Base-by-base conservation (phyloP, 306 rosid species). In the Cucurbita moschata region DNA sequence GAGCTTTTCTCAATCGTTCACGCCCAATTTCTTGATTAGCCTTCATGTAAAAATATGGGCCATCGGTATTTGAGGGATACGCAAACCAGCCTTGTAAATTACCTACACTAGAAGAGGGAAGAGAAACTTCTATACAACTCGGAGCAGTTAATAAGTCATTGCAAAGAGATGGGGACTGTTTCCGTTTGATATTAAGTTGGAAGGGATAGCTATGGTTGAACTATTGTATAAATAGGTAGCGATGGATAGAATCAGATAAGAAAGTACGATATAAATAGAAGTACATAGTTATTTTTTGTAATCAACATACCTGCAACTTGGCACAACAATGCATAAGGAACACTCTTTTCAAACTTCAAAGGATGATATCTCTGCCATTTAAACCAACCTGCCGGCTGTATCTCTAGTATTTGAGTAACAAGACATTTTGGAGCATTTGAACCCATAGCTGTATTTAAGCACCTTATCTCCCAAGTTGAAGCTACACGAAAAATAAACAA, bases 381-480 rank as follows among this genome's bases (percentile, higher is more conserved):
- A 67, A 66, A 49, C 98, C 98, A 94, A 52, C 85, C 79, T 56
- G 82, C 78, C 19, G 93, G 82, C 71, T 85, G 71, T 64, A 94
- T 94, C 90, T 94, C 98, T 56, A 94, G 80, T 73, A 89, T 94
- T 82, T 94, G 98, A 11, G 92, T 86, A 76, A 94, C 88, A 58
- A 94, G 84, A 83, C 96, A 90, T 75, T 78, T 86, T 67, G 90
- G 85, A 60, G 75, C 62, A 56, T 73, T 78, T 61, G 89, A 82
- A 77, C 88, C 96, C 87, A 84, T 86, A 26, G 97, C 81, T 2
- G 86, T 80, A 80, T 87, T 94, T 79, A 94, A 83, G 79, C 79
- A 76, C 83, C 90, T 83, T 43, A 94, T 80, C 84, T 94, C 98
- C 98, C 97, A 94, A 38, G 92, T 89, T 64, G 98, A 94, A 75